phyloP scores from a whole-genome alignment of 2,329 filamentous ascomycete species.

The Fusarium chaquense region DNA sequence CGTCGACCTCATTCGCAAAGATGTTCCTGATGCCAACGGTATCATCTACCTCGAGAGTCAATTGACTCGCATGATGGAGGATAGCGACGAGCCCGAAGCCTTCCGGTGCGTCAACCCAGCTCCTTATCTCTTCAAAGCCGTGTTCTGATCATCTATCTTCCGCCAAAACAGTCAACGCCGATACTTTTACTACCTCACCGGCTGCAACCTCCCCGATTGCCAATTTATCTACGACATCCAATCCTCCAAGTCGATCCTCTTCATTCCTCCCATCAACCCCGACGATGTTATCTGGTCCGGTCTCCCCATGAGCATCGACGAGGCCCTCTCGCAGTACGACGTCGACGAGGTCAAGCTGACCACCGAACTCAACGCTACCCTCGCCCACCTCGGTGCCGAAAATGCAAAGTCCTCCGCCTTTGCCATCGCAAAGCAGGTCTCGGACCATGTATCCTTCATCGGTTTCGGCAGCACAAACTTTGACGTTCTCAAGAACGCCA shows the following conservation, averaged over 20 bases:
- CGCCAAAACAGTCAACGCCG: slow-evolving; percentile 76
- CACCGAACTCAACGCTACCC: slow-evolving; percentile 79
- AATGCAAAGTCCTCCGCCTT: slow-evolving; percentile 67
- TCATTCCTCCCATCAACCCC: slow-evolving; percentile 90
- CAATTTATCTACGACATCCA: slow-evolving; percentile 84
- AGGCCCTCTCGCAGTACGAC: slow-evolving; percentile 82
- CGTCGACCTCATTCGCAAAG: slow-evolving; percentile 78
- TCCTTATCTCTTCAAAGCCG: background rate
- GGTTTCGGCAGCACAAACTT: slow-evolving; percentile 75
- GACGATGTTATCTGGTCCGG: slow-evolving; percentile 95
- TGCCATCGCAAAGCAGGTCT: slow-evolving; percentile 83
- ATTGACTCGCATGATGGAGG: slow-evolving; percentile 83
- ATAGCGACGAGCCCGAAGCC: slow-evolving; percentile 84
- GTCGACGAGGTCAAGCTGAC: slow-evolving; percentile 82
- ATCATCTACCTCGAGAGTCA: slow-evolving; percentile 91
- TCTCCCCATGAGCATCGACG: slow-evolving; percentile 79
- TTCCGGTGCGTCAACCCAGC: slow-evolving; percentile 71
- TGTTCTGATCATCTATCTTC: slow-evolving; percentile 1
- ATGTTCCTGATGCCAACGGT: slow-evolving; percentile 72
- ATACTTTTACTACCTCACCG: slow-evolving; percentile 94
- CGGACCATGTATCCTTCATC: slow-evolving; percentile 77
- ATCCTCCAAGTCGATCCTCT: slow-evolving; percentile 80
- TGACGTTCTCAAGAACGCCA: slow-evolving; percentile 67
- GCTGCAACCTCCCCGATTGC: slow-evolving; percentile 83
- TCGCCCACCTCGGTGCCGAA: slow-evolving; percentile 64